Percentiles rank a stretch among this genome's conserved stretches.
Conservation (phyloP, 768 basidiomycete genomes). For the Tricholoma matsutake region DNA sequence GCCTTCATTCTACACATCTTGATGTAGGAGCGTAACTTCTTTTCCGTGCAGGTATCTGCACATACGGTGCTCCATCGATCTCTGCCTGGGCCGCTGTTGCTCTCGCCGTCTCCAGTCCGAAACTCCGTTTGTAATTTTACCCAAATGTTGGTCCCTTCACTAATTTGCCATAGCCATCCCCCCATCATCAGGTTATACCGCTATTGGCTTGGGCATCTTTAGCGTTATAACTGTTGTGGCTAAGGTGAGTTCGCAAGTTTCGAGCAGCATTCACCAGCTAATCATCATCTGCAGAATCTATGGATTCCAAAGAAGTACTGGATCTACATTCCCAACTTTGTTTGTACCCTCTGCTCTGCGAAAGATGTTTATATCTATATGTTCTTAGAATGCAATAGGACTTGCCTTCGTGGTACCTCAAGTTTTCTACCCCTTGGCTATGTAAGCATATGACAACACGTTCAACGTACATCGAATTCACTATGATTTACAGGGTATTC, state of each 20-base stretch:
- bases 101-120: constrained; percentile 44
- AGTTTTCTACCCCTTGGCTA: constrained; percentile 47
- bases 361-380: constrained; percentile 3
- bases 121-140: constrained; percentile 35
- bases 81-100: constrained; percentile 58
- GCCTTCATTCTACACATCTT: background rate
- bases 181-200: constrained; percentile 52
- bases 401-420: constrained; percentile 55
- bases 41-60: constrained; percentile 29
- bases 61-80: constrained; percentile 55
- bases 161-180: constrained; percentile 40
- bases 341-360: constrained; percentile 9
- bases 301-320: constrained; percentile 49
- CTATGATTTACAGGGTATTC: constrained; percentile 24
- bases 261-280: background rate
- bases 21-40: background rate
- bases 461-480: background rate
- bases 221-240: constrained; percentile 43
- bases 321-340: constrained; percentile 51
- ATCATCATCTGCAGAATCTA: constrained; percentile 25
- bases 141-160: background rate
- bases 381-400: constrained; percentile 42
- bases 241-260: constrained; percentile 24
- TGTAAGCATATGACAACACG: constrained; percentile 22
- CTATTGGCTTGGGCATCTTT: constrained; percentile 49